A percentile compares a stretch with the other conserved stretches of the same genome.
phyloP scores from a whole-genome alignment of 345 rosid species.

The Citrus trifoliata region DNA sequence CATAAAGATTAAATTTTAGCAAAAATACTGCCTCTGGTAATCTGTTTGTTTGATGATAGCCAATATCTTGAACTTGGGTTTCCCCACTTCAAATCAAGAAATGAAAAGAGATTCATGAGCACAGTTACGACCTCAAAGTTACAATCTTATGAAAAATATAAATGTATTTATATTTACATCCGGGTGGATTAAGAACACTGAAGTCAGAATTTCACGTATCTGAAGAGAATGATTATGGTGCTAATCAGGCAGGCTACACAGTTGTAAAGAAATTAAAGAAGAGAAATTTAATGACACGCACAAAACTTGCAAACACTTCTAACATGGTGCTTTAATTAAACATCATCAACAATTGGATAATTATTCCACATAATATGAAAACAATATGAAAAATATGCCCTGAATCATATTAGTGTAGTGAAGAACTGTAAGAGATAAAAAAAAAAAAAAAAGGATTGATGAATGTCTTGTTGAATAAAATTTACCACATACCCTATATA shows the following conservation, averaged over 20 bases:
- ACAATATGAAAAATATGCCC: neutral
- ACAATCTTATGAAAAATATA: neutral
- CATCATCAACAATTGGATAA: neutral
- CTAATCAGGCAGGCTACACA: neutral
- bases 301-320: neutral
- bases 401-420: neutral
- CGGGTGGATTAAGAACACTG: neutral
- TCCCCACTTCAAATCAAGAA: neutral
- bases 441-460: neutral
- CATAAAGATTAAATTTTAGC: neutral
- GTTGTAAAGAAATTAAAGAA: neutral
- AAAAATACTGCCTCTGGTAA: neutral
- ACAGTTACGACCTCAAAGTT: neutral
- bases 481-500: slow-evolving; percentile 71
- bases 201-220: neutral
- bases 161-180: neutral
- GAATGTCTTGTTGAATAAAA: slow-evolving; percentile 14
- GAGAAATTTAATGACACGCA: neutral
- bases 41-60: neutral
- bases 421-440: neutral
- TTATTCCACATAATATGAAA: neutral
- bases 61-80: neutral
- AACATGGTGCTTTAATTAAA: neutral
- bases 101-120: neutral
- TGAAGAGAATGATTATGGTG: neutral